Evolutionary conservation across 1,139 yeast species (phyloP).

Genomic region (Blastobotrys proliferans): DNA sequence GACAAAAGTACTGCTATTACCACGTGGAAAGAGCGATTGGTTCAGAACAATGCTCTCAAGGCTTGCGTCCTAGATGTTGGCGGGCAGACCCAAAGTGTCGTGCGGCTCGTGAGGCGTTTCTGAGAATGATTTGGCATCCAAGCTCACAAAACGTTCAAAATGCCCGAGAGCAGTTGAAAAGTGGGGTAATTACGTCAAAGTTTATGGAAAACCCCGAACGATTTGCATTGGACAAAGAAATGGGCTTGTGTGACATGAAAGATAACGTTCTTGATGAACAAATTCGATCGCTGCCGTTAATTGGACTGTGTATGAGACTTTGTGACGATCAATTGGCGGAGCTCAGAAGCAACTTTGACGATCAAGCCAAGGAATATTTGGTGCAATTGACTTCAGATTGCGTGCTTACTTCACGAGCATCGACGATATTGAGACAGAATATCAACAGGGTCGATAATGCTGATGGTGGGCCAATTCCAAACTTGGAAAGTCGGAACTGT

Average conservation of each 20-base stretch:
- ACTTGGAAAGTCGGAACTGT: background rate
- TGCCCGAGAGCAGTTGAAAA: background rate
- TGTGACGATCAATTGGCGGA: slow-evolving; percentile 2
- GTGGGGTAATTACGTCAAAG: background rate
- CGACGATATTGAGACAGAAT: background rate
- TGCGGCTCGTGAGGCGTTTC: background rate
- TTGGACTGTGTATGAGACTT: background rate
- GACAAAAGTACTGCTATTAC: background rate
- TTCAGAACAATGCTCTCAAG: too few species aligned
- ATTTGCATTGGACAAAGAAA: too few species aligned
- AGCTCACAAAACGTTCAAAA: background rate
- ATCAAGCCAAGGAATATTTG: background rate
- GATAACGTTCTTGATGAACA: background rate
- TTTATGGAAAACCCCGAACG: background rate
- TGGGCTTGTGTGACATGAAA: too few species aligned
- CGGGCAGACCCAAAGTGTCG: too few species aligned
- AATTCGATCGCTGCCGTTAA: slow-evolving; percentile 1
- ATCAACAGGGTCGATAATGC: background rate
- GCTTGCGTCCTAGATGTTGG: too few species aligned
- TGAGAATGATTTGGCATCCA: background rate
- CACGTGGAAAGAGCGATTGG: slow-evolving; percentile 1
- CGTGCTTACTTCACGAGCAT: too few species aligned
- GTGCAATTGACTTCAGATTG: background rate
- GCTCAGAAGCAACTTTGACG: background rate
- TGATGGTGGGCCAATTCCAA: background rate